These are phyloP conservation scores for Apophysomyces sp. DNA, from an alignment of 371 early-diverging fungal species.

Conservation along the genomic window DNA sequence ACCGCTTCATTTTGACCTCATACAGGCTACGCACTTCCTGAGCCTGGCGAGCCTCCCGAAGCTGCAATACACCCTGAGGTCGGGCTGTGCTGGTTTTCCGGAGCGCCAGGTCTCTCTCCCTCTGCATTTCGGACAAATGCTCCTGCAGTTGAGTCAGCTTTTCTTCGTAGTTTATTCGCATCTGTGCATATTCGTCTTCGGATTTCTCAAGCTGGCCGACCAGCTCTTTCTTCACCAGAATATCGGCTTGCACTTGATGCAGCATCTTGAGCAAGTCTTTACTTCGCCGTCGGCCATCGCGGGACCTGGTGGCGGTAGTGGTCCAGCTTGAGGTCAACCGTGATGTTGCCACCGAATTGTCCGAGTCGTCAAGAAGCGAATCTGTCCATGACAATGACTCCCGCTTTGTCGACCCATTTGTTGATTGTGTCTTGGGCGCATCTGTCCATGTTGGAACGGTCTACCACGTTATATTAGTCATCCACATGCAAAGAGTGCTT, in stretches of 20 bases:
- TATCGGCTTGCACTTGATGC: slow-evolving; percentile 67
- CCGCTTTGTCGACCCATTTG: slow-evolving; percentile 21
- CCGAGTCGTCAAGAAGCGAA: slow-evolving; percentile 44
- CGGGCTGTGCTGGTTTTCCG: slow-evolving; percentile 3
- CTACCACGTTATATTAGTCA: slow-evolving; percentile 10
- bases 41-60: slow-evolving; percentile 28
- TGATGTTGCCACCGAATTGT: slow-evolving; percentile 35
- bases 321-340: slow-evolving; percentile 17
- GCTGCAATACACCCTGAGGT: slow-evolving; percentile 9
- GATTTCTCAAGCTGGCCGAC: slow-evolving; percentile 55
- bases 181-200: slow-evolving; percentile 52
- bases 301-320: background rate
- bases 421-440: slow-evolving; percentile 20
- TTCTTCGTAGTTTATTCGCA: slow-evolving; percentile 66
- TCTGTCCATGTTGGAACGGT: slow-evolving; percentile 48
- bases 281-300: slow-evolving; percentile 20
- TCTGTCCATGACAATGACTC: slow-evolving; percentile 42
- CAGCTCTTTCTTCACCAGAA: slow-evolving; percentile 57
- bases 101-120: slow-evolving; percentile 55
- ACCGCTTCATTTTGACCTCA: slow-evolving; percentile 64
- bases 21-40: slow-evolving; percentile 43
- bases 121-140: slow-evolving; percentile 52
- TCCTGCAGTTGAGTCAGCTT: slow-evolving; percentile 58
- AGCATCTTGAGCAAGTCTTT: slow-evolving; percentile 47
- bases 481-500: too few relatives aligned